phyloP scores from a whole-genome alignment of 306 rosid genomes.

The Vachellia pachyceras region DNA sequence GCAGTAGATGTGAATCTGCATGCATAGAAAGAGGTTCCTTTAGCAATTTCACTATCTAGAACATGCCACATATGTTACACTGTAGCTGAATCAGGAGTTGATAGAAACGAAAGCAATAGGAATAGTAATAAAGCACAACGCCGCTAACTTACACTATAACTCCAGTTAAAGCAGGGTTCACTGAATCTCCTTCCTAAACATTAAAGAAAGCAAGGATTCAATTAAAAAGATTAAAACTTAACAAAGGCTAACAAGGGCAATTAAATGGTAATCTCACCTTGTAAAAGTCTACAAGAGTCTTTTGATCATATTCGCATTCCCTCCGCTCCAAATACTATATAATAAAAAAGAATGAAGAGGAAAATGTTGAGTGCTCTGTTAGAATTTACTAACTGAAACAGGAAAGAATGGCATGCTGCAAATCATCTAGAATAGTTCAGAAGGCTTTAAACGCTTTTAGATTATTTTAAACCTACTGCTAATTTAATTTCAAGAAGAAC shows the following conservation, averaged over 20 bases:
- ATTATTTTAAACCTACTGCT: not conserved
- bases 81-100: not conserved
- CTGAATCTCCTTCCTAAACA: conserved; percentile 69
- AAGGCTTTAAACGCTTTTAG: not conserved
- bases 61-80: too few relatives aligned
- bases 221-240: not conserved
- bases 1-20: conserved; percentile 92
- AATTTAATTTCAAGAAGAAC: not conserved
- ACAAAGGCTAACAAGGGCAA: not conserved
- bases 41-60: conserved; percentile 21
- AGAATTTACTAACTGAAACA: not conserved
- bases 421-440: not conserved
- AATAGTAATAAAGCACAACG: not conserved
- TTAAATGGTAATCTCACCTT: conserved; percentile 52
- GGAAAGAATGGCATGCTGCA: not conserved
- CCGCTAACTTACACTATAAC: conserved; percentile 72
- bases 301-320: conserved; percentile 73
- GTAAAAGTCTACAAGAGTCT: conserved; percentile 62
- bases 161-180: conserved; percentile 65
- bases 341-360: not conserved
- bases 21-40: conserved; percentile 14
- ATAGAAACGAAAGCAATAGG: not conserved
- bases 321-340: conserved; percentile 88
- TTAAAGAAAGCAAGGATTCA: conserved; percentile 41
- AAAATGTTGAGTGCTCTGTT: conserved; percentile 1